These are phyloP conservation scores for Oidiodendron maius DNA, from an alignment of 495 filamentous ascomycete species.

Conservation along the genomic window DNA sequence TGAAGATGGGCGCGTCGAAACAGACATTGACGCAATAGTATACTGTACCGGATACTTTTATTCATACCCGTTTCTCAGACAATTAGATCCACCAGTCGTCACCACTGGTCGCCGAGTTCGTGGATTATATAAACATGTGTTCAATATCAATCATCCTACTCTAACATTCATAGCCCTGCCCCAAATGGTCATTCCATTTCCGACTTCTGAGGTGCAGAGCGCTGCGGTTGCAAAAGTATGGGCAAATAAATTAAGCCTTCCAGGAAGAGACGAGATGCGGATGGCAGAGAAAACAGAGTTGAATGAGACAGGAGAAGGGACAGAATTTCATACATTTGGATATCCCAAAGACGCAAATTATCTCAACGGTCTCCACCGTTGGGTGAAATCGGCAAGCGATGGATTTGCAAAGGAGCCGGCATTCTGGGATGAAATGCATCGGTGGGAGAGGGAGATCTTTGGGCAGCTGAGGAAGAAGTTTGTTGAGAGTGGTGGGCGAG, in stretches of 20 bases:
- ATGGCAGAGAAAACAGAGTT: slow-evolving; percentile 47
- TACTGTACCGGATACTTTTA: slow-evolving; percentile 76
- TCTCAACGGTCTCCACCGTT: slow-evolving; percentile 55
- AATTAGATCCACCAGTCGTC: slow-evolving; percentile 52
- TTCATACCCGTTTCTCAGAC: slow-evolving; percentile 61
- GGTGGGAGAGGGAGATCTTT: slow-evolving; percentile 61
- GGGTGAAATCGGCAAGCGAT: slow-evolving; percentile 24
- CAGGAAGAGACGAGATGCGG: slow-evolving; percentile 54
- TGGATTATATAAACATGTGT: slow-evolving; percentile 70
- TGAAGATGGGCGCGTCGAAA: slow-evolving; percentile 46
- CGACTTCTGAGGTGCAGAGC: slow-evolving; percentile 70
- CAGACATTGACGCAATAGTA: slow-evolving; percentile 57
- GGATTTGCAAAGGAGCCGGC: slow-evolving; percentile 53
- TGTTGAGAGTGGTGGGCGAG: too few species aligned
- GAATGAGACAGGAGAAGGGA: slow-evolving; percentile 25
- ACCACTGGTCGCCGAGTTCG: slow-evolving; percentile 61
- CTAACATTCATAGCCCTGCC: slow-evolving; percentile 71
- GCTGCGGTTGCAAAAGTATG: slow-evolving; percentile 72
- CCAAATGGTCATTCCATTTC: slow-evolving; percentile 80
- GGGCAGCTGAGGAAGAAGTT: too few species aligned
- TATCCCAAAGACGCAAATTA: slow-evolving; percentile 76
- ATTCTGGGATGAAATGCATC: slow-evolving; percentile 59
- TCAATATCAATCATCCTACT: slow-evolving; percentile 70
- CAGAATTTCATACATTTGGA: slow-evolving; percentile 56
- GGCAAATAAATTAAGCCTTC: slow-evolving; percentile 60